A percentile compares a stretch with the other conserved stretches of the same genome.
Evolutionary conservation across 2,329 filamentous ascomycete genomes (phyloP).

Genomic region (Trichoderma guizhouense): DNA sequence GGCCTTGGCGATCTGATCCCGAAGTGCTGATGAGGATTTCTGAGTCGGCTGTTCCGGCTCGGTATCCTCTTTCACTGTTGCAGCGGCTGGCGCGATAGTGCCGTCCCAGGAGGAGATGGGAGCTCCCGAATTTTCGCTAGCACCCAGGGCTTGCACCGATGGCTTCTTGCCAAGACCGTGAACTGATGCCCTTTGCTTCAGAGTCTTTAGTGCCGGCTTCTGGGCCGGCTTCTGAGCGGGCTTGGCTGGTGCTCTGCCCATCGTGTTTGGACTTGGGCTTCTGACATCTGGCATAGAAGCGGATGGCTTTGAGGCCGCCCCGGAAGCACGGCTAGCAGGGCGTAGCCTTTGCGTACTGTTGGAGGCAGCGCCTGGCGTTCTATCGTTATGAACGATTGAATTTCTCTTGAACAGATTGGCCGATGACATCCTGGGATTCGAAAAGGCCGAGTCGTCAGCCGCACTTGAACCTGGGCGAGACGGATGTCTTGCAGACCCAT

Average conservation of each 20-base stretch:
- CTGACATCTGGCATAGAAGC: slow-evolving; percentile 27
- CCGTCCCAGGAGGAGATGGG: slow-evolving; percentile 31
- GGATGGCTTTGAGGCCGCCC: slow-evolving; percentile 27
- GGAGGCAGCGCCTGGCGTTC: slow-evolving; percentile 22
- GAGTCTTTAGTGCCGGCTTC: slow-evolving; percentile 45
- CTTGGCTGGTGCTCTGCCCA: slow-evolving; percentile 32
- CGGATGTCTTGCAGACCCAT: slow-evolving; percentile 50
- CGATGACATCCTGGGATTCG: slow-evolving; percentile 43
- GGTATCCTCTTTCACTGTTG: slow-evolving; percentile 17
- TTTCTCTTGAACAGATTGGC: slow-evolving; percentile 44
- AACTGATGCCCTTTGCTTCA: slow-evolving; percentile 51
- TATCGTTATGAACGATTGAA: slow-evolving; percentile 40
- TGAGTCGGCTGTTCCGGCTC: slow-evolving; percentile 22
- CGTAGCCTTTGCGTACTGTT: slow-evolving; percentile 28
- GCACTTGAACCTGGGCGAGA: slow-evolving; percentile 56
- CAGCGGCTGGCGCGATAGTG: slow-evolving; percentile 25
- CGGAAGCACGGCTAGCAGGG: slow-evolving; percentile 25
- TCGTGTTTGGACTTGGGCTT: slow-evolving; percentile 41
- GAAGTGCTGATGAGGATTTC: slow-evolving; percentile 75
- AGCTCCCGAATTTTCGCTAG: slow-evolving; percentile 13
- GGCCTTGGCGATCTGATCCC: slow-evolving; percentile 90
- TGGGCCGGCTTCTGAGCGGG: slow-evolving; percentile 44
- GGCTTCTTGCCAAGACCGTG: slow-evolving; percentile 56
- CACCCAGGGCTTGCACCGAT: slow-evolving; percentile 41
- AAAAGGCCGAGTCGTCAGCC: slow-evolving; percentile 36